Percentiles rank a stretch among this genome's conserved stretches.
phyloP scores from a whole-genome alignment of 2,329 filamentous ascomycete species.

The Elsinoe arachidis region DNA sequence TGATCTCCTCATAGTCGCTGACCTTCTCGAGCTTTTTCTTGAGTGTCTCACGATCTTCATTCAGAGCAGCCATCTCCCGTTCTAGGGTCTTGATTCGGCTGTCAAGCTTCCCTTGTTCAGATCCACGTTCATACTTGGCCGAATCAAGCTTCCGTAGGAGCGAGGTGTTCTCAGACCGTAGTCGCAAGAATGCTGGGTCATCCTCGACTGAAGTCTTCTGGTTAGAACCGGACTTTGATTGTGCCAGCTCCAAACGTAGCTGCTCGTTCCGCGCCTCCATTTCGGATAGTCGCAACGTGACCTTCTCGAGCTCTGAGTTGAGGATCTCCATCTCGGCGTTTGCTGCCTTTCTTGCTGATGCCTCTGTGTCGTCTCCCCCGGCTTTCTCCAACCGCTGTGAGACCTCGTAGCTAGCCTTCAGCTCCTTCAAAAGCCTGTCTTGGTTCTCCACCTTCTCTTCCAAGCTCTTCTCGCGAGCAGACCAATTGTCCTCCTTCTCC shows the following conservation, averaged over 20 bases:
- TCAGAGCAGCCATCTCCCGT: conserved; percentile 63
- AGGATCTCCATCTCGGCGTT: conserved; percentile 92
- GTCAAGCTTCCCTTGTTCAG: conserved; percentile 67
- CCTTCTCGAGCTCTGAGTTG: conserved; percentile 81
- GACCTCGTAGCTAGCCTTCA: conserved; percentile 96
- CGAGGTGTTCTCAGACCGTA: conserved; percentile 88
- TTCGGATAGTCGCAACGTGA: conserved; percentile 76
- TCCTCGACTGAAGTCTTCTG: conserved; percentile 66
- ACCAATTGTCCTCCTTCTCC: conserved; percentile 96
- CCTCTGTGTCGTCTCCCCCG: conserved; percentile 52
- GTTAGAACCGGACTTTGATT: conserved; percentile 58
- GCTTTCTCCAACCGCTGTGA: conserved; percentile 76
- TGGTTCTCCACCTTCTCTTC: conserved; percentile 94
- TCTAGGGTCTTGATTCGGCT: conserved; percentile 68
- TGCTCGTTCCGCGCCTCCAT: conserved; percentile 93
- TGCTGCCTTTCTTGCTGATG: conserved; percentile 53
- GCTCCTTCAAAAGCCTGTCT: conserved; percentile 81
- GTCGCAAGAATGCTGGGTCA: conserved; percentile 76
- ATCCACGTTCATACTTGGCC: conserved; percentile 72
- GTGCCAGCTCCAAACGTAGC: conserved; percentile 78
- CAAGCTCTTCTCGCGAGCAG: conserved; percentile 78
- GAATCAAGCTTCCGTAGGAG: conserved; percentile 82
- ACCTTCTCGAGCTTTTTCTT: conserved; percentile 78
- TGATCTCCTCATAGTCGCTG: conserved; percentile 92
- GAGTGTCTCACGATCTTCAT: conserved; percentile 71